These are phyloP conservation scores for Globisporangium camurandrum DNA, from an alignment of 352 stramenopile genomes.

Conservation along the genomic window DNA sequence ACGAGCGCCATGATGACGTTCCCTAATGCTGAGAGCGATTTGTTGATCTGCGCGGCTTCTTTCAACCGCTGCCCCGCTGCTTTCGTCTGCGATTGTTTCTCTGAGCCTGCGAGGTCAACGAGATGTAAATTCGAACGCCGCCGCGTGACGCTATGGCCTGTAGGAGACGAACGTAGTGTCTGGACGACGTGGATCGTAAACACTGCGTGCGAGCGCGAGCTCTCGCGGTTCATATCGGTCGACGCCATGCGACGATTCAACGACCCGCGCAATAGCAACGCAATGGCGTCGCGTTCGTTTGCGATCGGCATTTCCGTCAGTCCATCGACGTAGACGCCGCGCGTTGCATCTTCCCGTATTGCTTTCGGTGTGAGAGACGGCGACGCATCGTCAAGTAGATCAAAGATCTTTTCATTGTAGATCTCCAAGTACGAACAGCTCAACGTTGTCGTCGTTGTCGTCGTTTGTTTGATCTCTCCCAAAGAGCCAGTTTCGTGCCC, in stretches of 20 bases:
- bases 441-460: slow-evolving; percentile 38
- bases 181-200: slow-evolving; percentile 94
- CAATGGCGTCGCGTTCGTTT: slow-evolving; percentile 56
- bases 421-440: slow-evolving; percentile 88
- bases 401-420: slow-evolving; percentile 89
- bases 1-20: slow-evolving; percentile 89
- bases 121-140: slow-evolving; percentile 79
- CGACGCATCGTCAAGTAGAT: slow-evolving; percentile 66
- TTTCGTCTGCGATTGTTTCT: slow-evolving; percentile 81
- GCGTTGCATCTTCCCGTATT: slow-evolving; percentile 68
- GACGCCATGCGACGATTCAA: slow-evolving; percentile 91
- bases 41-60: slow-evolving; percentile 88
- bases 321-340: slow-evolving; percentile 76
- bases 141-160: slow-evolving; percentile 50
- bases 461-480: no score
- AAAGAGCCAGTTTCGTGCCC: no score
- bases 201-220: slow-evolving; percentile 94
- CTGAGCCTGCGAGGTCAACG: slow-evolving; percentile 83
- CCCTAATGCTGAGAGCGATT: slow-evolving; percentile 78
- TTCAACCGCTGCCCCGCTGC: slow-evolving; percentile 78
- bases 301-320: slow-evolving; percentile 59
- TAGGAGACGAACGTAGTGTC: slow-evolving; percentile 48
- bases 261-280: slow-evolving; percentile 64
- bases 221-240: slow-evolving; percentile 97
- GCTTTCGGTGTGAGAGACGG: slow-evolving; percentile 46